phyloP scores from a whole-genome alignment of 495 filamentous ascomycete species.

The Aspergillus coremiiformis region DNA sequence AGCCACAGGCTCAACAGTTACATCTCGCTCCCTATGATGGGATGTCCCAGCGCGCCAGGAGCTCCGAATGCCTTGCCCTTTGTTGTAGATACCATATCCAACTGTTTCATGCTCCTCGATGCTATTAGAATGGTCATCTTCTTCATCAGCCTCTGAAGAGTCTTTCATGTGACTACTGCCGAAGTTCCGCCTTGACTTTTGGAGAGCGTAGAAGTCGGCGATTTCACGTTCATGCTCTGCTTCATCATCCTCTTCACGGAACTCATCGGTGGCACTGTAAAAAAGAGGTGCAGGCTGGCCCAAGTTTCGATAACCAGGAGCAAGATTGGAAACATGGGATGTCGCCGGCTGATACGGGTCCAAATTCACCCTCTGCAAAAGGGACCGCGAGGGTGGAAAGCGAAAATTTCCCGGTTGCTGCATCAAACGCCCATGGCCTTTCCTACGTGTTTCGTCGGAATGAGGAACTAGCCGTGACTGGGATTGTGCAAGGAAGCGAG shows the following conservation, averaged over 20 bases:
- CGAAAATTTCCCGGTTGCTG: slow-evolving; percentile 38
- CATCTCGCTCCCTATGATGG: slow-evolving; percentile 11
- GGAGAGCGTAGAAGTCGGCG: slow-evolving; percentile 85
- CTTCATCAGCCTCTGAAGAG: slow-evolving; percentile 71
- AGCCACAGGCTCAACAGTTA: slow-evolving; percentile 24
- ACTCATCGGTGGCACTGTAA: slow-evolving; percentile 75
- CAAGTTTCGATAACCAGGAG: slow-evolving; percentile 67
- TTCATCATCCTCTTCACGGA: slow-evolving; percentile 83
- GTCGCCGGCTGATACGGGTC: slow-evolving; percentile 66
- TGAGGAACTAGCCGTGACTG: slow-evolving; percentile 76
- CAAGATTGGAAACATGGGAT: slow-evolving; percentile 66
- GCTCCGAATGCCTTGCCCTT: slow-evolving; percentile 44
- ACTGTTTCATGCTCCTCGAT: slow-evolving; percentile 44
- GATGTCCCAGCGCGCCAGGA: slow-evolving; percentile 46
- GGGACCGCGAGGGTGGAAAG: slow-evolving; percentile 42
- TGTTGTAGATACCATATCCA: slow-evolving; percentile 24
- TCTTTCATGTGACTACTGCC: slow-evolving; percentile 71
- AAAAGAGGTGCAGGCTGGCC: slow-evolving; percentile 81
- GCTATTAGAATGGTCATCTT: slow-evolving; percentile 54
- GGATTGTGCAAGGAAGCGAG: slow-evolving; percentile 93
- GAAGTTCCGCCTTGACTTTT: slow-evolving; percentile 81
- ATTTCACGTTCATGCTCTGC: slow-evolving; percentile 86
- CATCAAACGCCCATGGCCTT: slow-evolving; percentile 41
- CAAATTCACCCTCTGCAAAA: slow-evolving; percentile 43
- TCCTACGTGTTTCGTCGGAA: slow-evolving; percentile 48